These are phyloP conservation scores for Trichosporon asahii DNA, from an alignment of 1,284 basidiomycete species.

Conservation along the genomic window DNA sequence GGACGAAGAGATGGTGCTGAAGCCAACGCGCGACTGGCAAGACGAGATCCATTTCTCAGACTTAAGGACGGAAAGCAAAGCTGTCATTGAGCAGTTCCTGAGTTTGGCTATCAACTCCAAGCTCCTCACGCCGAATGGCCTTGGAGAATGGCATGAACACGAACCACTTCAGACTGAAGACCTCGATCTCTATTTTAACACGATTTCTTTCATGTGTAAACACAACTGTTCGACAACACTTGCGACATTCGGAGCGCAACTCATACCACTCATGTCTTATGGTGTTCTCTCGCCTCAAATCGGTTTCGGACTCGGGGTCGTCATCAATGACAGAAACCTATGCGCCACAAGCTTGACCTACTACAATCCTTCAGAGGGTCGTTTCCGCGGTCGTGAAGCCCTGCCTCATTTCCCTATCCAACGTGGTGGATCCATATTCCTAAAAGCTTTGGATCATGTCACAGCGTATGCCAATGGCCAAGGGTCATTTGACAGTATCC, in stretches of 20 bases:
- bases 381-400: not conserved
- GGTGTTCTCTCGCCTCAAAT: not conserved
- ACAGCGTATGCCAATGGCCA: no score
- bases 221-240: not conserved
- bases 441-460: no score
- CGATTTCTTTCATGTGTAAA: not conserved
- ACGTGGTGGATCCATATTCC: no score
- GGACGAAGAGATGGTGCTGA: no score
- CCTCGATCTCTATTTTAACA: not conserved
- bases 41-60: not conserved
- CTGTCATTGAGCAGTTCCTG: not conserved
- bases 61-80: not conserved
- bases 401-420: not conserved
- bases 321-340: not conserved
- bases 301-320: not conserved
- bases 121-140: not conserved
- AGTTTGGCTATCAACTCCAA: not conserved
- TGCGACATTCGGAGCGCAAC: not conserved
- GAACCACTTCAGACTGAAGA: not conserved
- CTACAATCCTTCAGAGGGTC: not conserved
- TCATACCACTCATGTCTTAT: not conserved
- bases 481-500: no score
- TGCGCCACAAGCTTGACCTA: not conserved
- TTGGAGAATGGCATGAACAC: not conserved
- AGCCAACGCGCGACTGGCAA: not conserved